phyloP scores from a whole-genome alignment of 768 basidiomycete species.

The Lyophyllum atratum region DNA sequence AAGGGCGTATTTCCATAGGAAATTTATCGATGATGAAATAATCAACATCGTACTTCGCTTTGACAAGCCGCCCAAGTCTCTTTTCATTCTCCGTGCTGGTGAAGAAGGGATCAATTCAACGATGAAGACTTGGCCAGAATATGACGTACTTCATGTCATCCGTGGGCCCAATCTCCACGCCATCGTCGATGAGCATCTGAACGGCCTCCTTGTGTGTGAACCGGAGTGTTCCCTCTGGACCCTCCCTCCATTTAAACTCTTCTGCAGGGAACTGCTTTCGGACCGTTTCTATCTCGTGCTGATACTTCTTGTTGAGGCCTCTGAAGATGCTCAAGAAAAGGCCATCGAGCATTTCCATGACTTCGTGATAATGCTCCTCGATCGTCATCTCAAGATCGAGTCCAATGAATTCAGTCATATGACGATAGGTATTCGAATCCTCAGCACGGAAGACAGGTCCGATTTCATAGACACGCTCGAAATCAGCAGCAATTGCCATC shows the following conservation, averaged over 20 bases:
- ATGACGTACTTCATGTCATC: conserved; percentile 85
- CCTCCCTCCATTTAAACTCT: conserved; percentile 93
- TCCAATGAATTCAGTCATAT: conserved; percentile 97
- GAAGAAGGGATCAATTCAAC: conserved; percentile 13
- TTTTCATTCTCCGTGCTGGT: conserved; percentile 93
- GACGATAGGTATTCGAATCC: conserved; percentile 95
- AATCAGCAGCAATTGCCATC: conserved; percentile 98
- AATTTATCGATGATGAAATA: conserved; percentile 99
- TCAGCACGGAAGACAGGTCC: conserved; percentile 97
- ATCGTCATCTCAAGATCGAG: conserved; percentile 99
- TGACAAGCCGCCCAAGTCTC: conserved; percentile 85
- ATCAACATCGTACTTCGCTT: conserved; percentile 93
- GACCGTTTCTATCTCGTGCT: conserved; percentile 80
- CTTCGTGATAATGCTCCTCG: conserved; percentile 99
- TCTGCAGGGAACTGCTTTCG: conserved; percentile 91
- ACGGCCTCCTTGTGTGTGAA: conserved; percentile 88
- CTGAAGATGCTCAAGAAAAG: conserved; percentile 88
- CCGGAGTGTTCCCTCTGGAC: conserved; percentile 84
- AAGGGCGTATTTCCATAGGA: conserved; percentile 92
- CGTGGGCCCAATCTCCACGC: conserved; percentile 71
- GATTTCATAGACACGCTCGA: conserved; percentile 98
- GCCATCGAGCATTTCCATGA: conserved; percentile 87
- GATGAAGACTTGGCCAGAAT: not conserved
- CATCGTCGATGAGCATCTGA: conserved; percentile 83
- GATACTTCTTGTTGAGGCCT: conserved; percentile 74